These are phyloP conservation scores for Zelopaecilomyces penicillatus DNA, from an alignment of 2,329 filamentous ascomycete genomes.

Conservation along the genomic window DNA sequence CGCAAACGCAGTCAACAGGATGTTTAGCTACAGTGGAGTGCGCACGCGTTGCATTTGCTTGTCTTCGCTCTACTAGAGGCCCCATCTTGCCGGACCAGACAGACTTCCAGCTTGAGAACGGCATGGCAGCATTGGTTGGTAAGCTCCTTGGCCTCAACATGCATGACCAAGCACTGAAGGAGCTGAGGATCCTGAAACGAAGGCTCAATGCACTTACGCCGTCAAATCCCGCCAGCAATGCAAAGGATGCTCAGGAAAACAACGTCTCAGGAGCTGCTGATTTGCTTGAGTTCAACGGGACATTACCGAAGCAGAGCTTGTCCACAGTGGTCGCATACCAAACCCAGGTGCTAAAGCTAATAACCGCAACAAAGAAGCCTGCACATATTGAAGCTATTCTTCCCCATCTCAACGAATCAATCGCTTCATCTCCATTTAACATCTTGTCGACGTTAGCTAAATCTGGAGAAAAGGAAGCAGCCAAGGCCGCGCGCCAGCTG, in stretches of 20 bases:
- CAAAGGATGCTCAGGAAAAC: constrained; percentile 20
- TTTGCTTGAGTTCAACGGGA: constrained; percentile 52
- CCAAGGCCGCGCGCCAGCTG: constrained; percentile 56
- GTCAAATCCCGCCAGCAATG: constrained; percentile 22
- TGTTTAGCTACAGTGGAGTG: constrained; percentile 59
- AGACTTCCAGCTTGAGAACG: constrained; percentile 61
- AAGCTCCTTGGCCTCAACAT: constrained; percentile 58
- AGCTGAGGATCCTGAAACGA: constrained; percentile 57
- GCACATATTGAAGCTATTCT: constrained; percentile 49
- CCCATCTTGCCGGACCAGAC: constrained; percentile 46
- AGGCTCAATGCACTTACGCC: constrained; percentile 40
- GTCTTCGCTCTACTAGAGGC: constrained; percentile 50
- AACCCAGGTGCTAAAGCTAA: constrained; percentile 53
- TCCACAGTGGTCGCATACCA: constrained; percentile 55
- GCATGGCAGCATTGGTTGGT: constrained; percentile 60
- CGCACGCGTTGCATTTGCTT: constrained; percentile 57
- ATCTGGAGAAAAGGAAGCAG: constrained; percentile 34
- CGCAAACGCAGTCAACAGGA: constrained; percentile 27
- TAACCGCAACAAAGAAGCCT: constrained; percentile 52
- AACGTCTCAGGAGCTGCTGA: constrained; percentile 38
- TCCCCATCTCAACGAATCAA: constrained; percentile 43
- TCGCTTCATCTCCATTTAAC: constrained; percentile 48
- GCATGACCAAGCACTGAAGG: constrained; percentile 60
- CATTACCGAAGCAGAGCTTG: constrained; percentile 36
- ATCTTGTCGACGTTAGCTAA: constrained; percentile 43